Evolutionary conservation across 108 stramenopile species (phyloP).

Genomic region (Nannochloropsis salina): DNA sequence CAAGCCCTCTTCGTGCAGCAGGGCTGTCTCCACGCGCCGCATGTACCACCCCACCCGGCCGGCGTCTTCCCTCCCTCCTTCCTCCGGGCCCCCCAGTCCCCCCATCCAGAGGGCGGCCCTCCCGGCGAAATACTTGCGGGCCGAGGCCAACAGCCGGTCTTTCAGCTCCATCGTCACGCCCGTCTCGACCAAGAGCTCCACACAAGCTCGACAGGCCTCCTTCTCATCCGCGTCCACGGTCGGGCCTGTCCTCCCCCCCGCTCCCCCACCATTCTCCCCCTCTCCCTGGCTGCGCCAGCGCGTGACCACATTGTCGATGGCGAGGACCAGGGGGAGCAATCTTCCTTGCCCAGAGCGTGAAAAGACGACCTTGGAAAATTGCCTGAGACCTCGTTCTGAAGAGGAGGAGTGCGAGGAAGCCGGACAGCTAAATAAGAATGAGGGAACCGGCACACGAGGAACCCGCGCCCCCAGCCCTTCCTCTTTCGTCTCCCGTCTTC

Average conservation of each 20-base stretch:
- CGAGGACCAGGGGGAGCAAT: not conserved
- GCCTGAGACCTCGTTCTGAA: not conserved
- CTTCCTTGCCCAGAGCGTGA: not conserved
- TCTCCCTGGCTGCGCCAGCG: not conserved
- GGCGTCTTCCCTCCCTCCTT: not conserved
- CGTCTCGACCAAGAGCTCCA: not conserved
- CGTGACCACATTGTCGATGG: not conserved
- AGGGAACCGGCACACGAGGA: too few relatives aligned
- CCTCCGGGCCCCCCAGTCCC: not conserved
- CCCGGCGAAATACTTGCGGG: not conserved
- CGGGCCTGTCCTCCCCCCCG: not conserved
- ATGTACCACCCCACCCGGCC: not conserved
- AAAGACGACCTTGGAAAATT: not conserved
- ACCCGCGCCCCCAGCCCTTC: too few relatives aligned
- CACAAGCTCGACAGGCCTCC: not conserved
- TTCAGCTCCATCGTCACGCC: not conserved
- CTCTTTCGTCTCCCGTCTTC: too few relatives aligned
- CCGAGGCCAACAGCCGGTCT: not conserved
- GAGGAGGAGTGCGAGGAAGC: not conserved
- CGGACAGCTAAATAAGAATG: not conserved
- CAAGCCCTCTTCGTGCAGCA: not conserved
- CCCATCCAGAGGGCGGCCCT: not conserved
- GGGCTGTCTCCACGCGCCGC: not conserved
- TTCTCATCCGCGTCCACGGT: not conserved
- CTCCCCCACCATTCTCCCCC: not conserved